These are phyloP conservation scores for Ophiocordyceps australis DNA, from an alignment of 2,329 filamentous ascomycete species.

Conservation along the genomic window DNA sequence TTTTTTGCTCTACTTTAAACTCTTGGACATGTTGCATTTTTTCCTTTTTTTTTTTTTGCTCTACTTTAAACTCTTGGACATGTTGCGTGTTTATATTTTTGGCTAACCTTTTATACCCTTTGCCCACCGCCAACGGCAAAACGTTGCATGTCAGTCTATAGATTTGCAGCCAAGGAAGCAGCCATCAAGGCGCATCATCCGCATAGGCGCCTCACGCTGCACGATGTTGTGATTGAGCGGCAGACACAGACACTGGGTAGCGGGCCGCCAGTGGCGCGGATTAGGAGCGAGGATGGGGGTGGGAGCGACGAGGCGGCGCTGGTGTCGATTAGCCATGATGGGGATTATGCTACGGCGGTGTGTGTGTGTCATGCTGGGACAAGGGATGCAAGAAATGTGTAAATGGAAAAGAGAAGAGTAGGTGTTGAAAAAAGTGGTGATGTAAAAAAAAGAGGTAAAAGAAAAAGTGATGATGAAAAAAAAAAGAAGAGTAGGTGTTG, in stretches of 20 bases:
- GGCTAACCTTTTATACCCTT: too few species aligned
- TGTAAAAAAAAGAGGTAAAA: neutral
- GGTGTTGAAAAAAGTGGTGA: neutral
- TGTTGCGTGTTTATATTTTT: too few species aligned
- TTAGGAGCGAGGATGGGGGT: constrained; percentile 11
- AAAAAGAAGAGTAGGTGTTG: neutral
- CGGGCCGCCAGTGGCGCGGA: constrained; percentile 25
- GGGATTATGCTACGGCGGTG: constrained; percentile 58
- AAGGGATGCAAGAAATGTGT: neutral
- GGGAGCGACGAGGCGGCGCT: constrained; percentile 35
- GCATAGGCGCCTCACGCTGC: constrained; percentile 38
- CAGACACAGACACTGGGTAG: constrained; percentile 10
- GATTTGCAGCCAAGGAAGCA: constrained; percentile 60
- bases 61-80: too few species aligned
- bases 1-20: too few species aligned
- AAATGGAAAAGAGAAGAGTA: neutral
- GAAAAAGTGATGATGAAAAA: too few species aligned
- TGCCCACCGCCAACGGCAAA: too few species aligned
- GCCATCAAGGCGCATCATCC: constrained; percentile 49
- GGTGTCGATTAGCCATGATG: constrained; percentile 77
- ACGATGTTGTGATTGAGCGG: constrained; percentile 33
- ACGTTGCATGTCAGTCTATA: too few species aligned
- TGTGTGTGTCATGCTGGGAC: constrained; percentile 29
- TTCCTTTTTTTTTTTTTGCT: neutral
- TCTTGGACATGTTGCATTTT: too few species aligned